Conservation (phyloP, 208 protist species). For the Phytomonas sp. region DNA sequence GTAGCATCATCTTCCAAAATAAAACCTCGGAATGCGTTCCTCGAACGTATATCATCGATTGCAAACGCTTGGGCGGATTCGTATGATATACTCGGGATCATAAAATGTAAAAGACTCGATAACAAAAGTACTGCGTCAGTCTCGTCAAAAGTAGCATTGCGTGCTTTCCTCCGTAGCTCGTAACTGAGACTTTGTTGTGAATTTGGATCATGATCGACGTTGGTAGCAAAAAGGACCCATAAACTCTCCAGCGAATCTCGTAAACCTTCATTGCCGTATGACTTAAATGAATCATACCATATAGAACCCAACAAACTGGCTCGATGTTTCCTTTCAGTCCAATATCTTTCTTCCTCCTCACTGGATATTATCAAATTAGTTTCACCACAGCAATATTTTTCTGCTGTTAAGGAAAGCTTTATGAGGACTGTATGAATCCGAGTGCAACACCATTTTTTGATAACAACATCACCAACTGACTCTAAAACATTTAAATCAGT, state of each 20-base stretch:
- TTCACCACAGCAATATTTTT: conserved; percentile 38
- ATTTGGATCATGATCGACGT: conserved; percentile 47
- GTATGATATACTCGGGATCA: conserved; percentile 52
- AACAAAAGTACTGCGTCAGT: conserved; percentile 41
- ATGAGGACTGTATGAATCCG: conserved; percentile 62
- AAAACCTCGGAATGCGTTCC: conserved; percentile 1
- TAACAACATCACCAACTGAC: conserved; percentile 50
- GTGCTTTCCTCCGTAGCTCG: conserved; percentile 40
- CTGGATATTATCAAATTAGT: conserved; percentile 31
- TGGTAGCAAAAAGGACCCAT: conserved; percentile 56
- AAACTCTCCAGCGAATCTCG: conserved; percentile 48
- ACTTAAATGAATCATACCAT: conserved; percentile 19
- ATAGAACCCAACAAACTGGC: conserved; percentile 32
- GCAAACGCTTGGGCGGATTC: conserved; percentile 37
- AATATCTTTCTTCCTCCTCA: conserved; percentile 41
- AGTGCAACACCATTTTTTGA: conserved; percentile 52
- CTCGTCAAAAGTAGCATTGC: conserved; percentile 42
- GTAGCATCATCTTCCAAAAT: conserved; percentile 6
- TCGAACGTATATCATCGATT: conserved; percentile 22
- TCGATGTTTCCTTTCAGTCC: conserved; percentile 38
- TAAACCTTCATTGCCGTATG: conserved; percentile 23
- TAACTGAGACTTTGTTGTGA: conserved; percentile 44
- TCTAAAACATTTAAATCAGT: conserved; percentile 5
- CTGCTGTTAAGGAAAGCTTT: conserved; percentile 38
- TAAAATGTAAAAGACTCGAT: conserved; percentile 33